Base-by-base conservation (phyloP, 2,329 filamentous ascomycete genomes). In the Thelonectria blattea region DNA sequence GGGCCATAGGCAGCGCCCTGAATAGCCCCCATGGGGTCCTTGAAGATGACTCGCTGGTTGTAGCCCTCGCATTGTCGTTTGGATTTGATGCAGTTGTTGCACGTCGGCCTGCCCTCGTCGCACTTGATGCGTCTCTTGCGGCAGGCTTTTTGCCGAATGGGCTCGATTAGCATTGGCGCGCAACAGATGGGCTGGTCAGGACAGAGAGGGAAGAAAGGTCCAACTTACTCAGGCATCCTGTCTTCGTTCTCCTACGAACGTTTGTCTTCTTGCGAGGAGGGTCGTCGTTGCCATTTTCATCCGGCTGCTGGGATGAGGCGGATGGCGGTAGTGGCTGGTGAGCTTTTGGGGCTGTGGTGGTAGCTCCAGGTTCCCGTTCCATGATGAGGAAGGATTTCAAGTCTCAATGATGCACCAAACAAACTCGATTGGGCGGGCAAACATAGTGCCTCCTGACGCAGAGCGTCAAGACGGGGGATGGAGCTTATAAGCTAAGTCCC, bases 91-190 rank as follows among this genome's bases (percentile, higher is more conserved):
- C 92, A 96, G 72, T 96, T 96, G 71, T 84, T 88, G 77, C 92
- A 95, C 27, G 85, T 90, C 24, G 92, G 92, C 51, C 90, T 86
- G 70, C 92, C 91, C 75, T 98, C 95, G 63, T 95, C 95, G 76
- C 95, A 99, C 78, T 98, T 99, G 77, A 99, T 98, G 64, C 95
- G 91, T 54, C 95, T 89, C 78, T 91, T 94, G 65, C 95, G 90
- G 78, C 95, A 99, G 59, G 95, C 91, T 93, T 73, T 47, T 62
- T 50, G 58, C n/a, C n/a, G n/a, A n/a, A n/a, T n/a, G n/a, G n/a
- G n/a, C n/a, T 30, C 63, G 56, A 48, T 71, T 58, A 70, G 71
- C 61, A 62, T 60, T 55, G 34, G 50, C 47, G 34, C 48, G 43
- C 32, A 41, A 45, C 22, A 24, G 22, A 24, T 24, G 30, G n/a